Conservation (phyloP, 306 rosid species). For the Gleditsia sinensis region DNA sequence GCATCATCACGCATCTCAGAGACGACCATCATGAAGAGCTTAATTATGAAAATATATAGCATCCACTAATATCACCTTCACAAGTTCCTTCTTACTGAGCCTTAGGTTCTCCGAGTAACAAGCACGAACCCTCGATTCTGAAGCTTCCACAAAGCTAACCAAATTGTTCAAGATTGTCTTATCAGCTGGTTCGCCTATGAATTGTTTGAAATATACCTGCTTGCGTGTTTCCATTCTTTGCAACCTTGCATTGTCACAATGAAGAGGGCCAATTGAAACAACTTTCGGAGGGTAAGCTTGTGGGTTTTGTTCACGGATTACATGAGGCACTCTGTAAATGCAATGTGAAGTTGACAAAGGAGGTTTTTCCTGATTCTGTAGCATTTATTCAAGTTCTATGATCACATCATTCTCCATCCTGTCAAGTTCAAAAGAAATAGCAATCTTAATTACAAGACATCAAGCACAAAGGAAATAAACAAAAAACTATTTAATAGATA, state of each 20-base stretch:
- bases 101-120: neutral
- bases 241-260: neutral
- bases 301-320: neutral
- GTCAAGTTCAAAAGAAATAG: neutral
- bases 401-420: neutral
- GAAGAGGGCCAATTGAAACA: slow-evolving; percentile 7
- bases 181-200: neutral
- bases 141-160: neutral
- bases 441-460: neutral
- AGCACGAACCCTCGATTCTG: neutral
- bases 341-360: neutral
- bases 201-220: neutral
- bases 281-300: neutral
- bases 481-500: too few species aligned
- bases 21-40: neutral
- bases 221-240: neutral
- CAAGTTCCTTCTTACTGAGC: neutral
- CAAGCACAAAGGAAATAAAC: too few species aligned
- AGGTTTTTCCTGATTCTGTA: neutral
- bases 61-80: slow-evolving; percentile 5
- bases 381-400: neutral
- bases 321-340: neutral
- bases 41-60: neutral
- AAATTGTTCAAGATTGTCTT: too few species aligned
- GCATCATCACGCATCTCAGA: neutral